Conservation (phyloP, 2,329 filamentous ascomycete genomes). For the Myriosclerotinia scirpicola region DNA sequence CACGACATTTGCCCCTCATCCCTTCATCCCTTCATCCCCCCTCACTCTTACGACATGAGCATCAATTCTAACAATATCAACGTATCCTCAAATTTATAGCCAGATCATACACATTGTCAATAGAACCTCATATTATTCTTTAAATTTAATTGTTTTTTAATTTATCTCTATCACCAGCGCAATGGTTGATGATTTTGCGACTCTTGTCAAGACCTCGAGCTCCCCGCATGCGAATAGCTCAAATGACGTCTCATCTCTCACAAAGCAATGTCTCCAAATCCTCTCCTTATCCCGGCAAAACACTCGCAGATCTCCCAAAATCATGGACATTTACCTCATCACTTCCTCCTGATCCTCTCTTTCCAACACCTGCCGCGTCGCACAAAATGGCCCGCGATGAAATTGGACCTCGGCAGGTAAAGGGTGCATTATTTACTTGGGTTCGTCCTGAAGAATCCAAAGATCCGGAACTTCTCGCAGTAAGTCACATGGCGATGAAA, state of each 20-base stretch:
- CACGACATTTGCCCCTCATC: too few relatives aligned
- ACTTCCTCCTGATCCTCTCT: constrained; percentile 74
- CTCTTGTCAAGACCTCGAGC: constrained; percentile 31
- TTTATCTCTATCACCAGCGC: neutral
- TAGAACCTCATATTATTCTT: too few relatives aligned
- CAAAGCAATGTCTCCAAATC: constrained; percentile 1
- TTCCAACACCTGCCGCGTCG: constrained; percentile 77
- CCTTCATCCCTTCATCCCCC: too few relatives aligned
- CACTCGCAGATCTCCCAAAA: constrained; percentile 59
- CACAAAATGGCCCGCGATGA: constrained; percentile 76
- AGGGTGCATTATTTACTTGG: constrained; percentile 83
- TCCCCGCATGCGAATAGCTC: constrained; percentile 44
- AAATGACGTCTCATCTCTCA: constrained; percentile 49
- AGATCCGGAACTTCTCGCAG: constrained; percentile 75
- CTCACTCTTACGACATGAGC: too few relatives aligned
- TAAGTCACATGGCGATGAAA: constrained; percentile 74
- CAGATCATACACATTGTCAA: neutral
- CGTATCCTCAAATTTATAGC: too few relatives aligned
- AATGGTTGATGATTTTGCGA: constrained; percentile 38
- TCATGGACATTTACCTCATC: constrained; percentile 64
- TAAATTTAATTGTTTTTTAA: neutral
- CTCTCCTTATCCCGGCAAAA: constrained; percentile 29
- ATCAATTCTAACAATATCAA: too few relatives aligned
- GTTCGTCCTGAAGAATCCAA: constrained; percentile 75
- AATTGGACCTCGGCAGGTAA: constrained; percentile 80